Percentiles rank a stretch among this genome's conserved stretches.
phyloP scores from a whole-genome alignment of 495 filamentous ascomycete species.

The Penicillium mononematosum region DNA sequence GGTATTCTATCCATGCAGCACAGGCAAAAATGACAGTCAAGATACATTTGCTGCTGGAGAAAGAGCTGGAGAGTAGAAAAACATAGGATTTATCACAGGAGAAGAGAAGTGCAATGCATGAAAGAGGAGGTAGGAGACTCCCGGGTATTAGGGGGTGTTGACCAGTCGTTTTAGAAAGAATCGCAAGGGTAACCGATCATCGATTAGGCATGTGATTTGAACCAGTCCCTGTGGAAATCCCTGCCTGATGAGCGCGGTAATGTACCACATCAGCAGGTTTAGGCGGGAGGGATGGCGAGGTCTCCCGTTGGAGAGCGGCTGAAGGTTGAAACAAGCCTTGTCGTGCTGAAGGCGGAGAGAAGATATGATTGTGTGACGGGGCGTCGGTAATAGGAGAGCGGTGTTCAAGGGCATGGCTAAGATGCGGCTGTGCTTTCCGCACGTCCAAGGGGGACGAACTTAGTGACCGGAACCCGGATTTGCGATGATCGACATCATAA shows the following conservation, averaged over 20 bases:
- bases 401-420: conserved; percentile 29
- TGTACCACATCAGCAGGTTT: conserved; percentile 40
- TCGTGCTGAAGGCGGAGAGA: conserved; percentile 40
- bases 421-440: conserved; percentile 42
- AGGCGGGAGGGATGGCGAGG: conserved; percentile 35
- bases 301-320: conserved; percentile 30
- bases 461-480: conserved; percentile 43
- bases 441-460: conserved; percentile 48
- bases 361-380: conserved; percentile 32
- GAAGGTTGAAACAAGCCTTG: conserved; percentile 38
- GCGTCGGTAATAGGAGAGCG: conserved; percentile 24
- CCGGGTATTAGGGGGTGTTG: conserved; percentile 12
- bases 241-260: conserved; percentile 29
- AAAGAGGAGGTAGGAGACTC: background rate
- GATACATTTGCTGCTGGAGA: conserved; percentile 17
- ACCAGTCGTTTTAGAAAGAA: conserved; percentile 1
- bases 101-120: conserved; percentile 13
- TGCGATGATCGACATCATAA: conserved; percentile 37
- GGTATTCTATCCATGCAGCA: conserved; percentile 16
- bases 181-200: conserved; percentile 14
- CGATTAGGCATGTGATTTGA: conserved; percentile 41
- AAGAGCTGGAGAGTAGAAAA: conserved; percentile 9
- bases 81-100: conserved; percentile 2
- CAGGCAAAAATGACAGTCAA: conserved; percentile 15
- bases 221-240: conserved; percentile 30